Percentiles rank a stretch among this genome's conserved stretches.
Evolutionary conservation across 352 stramenopile genomes (phyloP).

Genomic region (Globisporangium ultimum): DNA sequence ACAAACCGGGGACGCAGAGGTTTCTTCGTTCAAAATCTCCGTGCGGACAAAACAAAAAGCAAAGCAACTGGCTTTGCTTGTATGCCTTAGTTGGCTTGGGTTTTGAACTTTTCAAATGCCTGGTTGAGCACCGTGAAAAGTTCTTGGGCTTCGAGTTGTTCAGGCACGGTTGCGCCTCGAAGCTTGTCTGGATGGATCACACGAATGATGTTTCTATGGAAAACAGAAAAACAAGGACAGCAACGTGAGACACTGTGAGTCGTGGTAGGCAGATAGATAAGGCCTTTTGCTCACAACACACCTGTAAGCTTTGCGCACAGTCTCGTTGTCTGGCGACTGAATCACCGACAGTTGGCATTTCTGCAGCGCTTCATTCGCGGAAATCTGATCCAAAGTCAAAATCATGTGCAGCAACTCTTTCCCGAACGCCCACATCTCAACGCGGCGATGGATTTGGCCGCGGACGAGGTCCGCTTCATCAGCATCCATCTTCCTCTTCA

Average conservation of each 20-base stretch:
- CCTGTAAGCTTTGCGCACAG: slow-evolving; percentile 80
- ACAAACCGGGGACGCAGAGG: slow-evolving; percentile 1
- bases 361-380: slow-evolving; percentile 62
- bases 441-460: slow-evolving; percentile 64
- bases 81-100: slow-evolving; percentile 19
- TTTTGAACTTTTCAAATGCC: slow-evolving; percentile 86
- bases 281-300: slow-evolving; percentile 11
- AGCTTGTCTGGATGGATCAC: slow-evolving; percentile 87
- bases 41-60: background rate
- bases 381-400: slow-evolving; percentile 81
- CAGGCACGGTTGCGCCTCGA: slow-evolving; percentile 63
- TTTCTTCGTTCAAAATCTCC: slow-evolving; percentile 15
- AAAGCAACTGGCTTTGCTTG: background rate
- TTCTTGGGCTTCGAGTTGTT: slow-evolving; percentile 83
- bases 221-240: slow-evolving; percentile 2
- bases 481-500: slow-evolving; percentile 77
- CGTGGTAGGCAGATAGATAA: no score
- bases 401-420: slow-evolving; percentile 85
- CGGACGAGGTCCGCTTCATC: slow-evolving; percentile 78
- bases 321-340: slow-evolving; percentile 77
- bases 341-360: slow-evolving; percentile 77
- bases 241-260: background rate
- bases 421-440: slow-evolving; percentile 83
- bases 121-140: slow-evolving; percentile 87
- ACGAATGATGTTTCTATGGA: slow-evolving; percentile 77